phyloP scores from a whole-genome alignment of 1,284 basidiomycete genomes.

The Ceratobasidium papillatum region DNA sequence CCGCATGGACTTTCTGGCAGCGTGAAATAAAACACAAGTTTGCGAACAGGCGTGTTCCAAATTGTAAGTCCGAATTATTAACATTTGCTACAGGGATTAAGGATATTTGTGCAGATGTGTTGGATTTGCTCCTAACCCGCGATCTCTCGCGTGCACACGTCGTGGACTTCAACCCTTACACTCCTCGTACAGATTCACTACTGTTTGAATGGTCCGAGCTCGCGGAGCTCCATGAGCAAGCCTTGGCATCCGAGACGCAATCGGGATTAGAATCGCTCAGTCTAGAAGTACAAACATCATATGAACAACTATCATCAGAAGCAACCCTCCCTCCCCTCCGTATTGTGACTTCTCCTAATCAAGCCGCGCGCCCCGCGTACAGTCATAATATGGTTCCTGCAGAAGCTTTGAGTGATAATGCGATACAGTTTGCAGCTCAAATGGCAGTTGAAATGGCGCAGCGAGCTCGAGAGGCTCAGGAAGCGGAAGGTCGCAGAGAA shows the following conservation, averaged over 20 bases:
- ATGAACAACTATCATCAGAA: slow-evolving; percentile 31
- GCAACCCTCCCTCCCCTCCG: slow-evolving; percentile 64
- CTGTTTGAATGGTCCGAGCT: slow-evolving; percentile 88
- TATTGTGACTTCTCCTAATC: slow-evolving; percentile 72
- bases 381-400: slow-evolving; percentile 92
- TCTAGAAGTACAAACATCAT: not conserved
- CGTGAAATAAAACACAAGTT: slow-evolving; percentile 69
- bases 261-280: slow-evolving; percentile 21
- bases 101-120: slow-evolving; percentile 65
- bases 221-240: slow-evolving; percentile 53
- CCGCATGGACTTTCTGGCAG: slow-evolving; percentile 73
- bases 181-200: slow-evolving; percentile 84
- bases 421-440: slow-evolving; percentile 36
- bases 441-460: slow-evolving; percentile 39
- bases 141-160: slow-evolving; percentile 78
- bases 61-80: slow-evolving; percentile 65
- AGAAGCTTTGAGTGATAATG: slow-evolving; percentile 67
- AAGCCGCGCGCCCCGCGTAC: slow-evolving; percentile 73
- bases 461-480: slow-evolving; percentile 26
- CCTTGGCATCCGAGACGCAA: slow-evolving; percentile 41
- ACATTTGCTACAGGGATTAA: slow-evolving; percentile 11
- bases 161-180: slow-evolving; percentile 91
- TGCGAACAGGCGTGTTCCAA: slow-evolving; percentile 57
- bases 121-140: slow-evolving; percentile 88
- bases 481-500: slow-evolving; percentile 1